Percentiles rank a stretch among this genome's conserved stretches.
Evolutionary conservation across 2,329 filamentous ascomycete genomes (phyloP).

Genomic region (Escovopsis sp.): DNA sequence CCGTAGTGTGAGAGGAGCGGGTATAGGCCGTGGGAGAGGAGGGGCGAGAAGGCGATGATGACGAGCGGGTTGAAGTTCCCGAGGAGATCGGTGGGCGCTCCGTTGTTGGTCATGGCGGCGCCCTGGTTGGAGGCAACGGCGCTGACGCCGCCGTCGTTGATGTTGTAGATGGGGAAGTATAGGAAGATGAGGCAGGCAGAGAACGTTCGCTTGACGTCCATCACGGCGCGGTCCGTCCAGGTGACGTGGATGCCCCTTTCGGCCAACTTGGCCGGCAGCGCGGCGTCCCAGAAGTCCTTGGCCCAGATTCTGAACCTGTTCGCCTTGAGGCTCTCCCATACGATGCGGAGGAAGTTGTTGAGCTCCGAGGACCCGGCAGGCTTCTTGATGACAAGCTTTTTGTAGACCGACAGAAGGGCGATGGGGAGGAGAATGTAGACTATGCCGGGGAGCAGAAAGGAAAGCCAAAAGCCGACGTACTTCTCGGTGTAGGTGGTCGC

Average conservation of each 20-base stretch:
- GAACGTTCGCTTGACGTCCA: slow-evolving; percentile 5
- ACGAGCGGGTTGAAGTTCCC: slow-evolving; percentile 6
- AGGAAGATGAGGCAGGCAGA: slow-evolving; percentile 5
- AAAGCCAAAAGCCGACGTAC: slow-evolving; percentile 6
- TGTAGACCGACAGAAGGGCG: slow-evolving; percentile 1
- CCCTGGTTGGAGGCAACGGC: slow-evolving; percentile 5
- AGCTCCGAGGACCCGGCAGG: slow-evolving; percentile 5
- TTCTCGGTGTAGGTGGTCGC: slow-evolving; percentile 6
- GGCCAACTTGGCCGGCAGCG: slow-evolving; percentile 2
- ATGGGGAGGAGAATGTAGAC: slow-evolving; percentile 4
- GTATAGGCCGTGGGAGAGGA: slow-evolving; percentile 4
- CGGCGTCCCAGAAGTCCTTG: slow-evolving; percentile 5
- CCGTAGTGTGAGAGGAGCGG: slow-evolving; percentile 1
- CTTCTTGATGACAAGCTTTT: slow-evolving; percentile 1
- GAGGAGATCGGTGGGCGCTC: slow-evolving; percentile 5
- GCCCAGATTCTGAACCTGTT: slow-evolving; percentile 4
- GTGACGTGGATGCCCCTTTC: slow-evolving; percentile 1
- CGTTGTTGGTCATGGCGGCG: slow-evolving; percentile 7
- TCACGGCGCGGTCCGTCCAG: slow-evolving; percentile 4
- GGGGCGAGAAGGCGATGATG: slow-evolving; percentile 4
- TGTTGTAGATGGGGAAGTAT: slow-evolving; percentile 5
- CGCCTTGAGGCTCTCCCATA: slow-evolving; percentile 1
- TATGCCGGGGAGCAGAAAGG: slow-evolving; percentile 5
- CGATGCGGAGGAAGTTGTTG: slow-evolving; percentile 4
- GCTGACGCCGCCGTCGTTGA: slow-evolving; percentile 6